phyloP scores from a whole-genome alignment of 768 basidiomycete genomes.

The Kwoniella europaea region DNA sequence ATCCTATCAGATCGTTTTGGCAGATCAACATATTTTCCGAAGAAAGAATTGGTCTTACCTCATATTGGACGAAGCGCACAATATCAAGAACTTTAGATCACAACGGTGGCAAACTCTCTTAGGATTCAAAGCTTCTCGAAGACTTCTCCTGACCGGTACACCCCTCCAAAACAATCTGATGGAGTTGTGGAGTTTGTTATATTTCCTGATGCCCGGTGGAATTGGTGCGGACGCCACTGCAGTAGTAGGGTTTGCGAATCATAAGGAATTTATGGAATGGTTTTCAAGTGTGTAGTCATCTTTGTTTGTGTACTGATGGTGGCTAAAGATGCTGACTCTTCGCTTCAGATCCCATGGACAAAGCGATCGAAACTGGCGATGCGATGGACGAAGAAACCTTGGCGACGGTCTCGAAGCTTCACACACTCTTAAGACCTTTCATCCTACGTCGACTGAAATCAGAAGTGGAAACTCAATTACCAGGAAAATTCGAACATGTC shows the following conservation, averaged over 20 bases:
- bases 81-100: constrained; percentile 96
- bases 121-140: constrained; percentile 68
- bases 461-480: constrained; percentile 60
- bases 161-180: constrained; percentile 59
- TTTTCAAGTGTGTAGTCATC: constrained; percentile 76
- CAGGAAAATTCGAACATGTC: constrained; percentile 84
- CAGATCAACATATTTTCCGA: constrained; percentile 88
- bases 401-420: constrained; percentile 80
- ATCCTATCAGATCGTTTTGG: constrained; percentile 88
- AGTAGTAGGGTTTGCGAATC: constrained; percentile 73
- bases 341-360: constrained; percentile 80
- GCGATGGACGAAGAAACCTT: constrained; percentile 77
- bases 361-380: constrained; percentile 73
- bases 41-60: constrained; percentile 94
- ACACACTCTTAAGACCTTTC: constrained; percentile 59
- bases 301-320: too few relatives aligned
- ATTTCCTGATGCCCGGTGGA: constrained; percentile 60
- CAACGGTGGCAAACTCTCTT: constrained; percentile 91
- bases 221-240: constrained; percentile 51
- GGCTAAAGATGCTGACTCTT: not conserved
- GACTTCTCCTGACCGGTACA: constrained; percentile 57
- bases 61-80: constrained; percentile 94
- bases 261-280: constrained; percentile 94
- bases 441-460: constrained; percentile 59
- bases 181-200: constrained; percentile 61